These are phyloP conservation scores for Zanthoxylum bungeanum DNA, from an alignment of 345 rosid species.

Conservation along the genomic window DNA sequence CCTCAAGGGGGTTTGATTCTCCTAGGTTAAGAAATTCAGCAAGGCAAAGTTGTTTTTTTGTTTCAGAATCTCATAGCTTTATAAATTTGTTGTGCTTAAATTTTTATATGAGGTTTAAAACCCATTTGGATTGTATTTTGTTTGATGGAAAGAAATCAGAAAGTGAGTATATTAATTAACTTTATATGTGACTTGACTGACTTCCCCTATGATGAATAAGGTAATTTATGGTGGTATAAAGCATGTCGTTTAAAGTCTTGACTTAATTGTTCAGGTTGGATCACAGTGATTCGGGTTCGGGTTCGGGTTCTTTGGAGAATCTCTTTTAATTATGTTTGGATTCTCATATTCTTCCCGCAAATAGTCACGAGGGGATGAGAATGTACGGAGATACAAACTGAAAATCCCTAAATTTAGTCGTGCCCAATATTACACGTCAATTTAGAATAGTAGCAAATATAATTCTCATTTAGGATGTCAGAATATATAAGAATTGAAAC, in stretches of 20 bases:
- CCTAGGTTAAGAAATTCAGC: conserved; percentile 13
- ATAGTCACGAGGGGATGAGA: too few relatives aligned
- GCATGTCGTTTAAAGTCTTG: background rate
- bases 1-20: conserved; percentile 9
- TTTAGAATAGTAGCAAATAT: too few relatives aligned
- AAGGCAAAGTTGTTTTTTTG: conserved; percentile 8
- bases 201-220: background rate
- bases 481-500: too few relatives aligned
- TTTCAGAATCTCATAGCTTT: background rate
- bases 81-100: background rate
- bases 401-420: too few relatives aligned
- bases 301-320: too few relatives aligned
- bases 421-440: too few relatives aligned
- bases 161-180: background rate
- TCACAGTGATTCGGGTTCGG: background rate
- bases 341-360: too few relatives aligned
- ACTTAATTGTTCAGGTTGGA: background rate
- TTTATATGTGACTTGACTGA: background rate
- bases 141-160: background rate
- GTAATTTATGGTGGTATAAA: background rate
- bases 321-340: too few relatives aligned
- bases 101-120: background rate
- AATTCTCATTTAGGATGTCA: too few relatives aligned
- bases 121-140: background rate
- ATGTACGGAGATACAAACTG: too few relatives aligned